Evolutionary conservation across 352 stramenopile species (phyloP), one percentile per base, ranked within the genome.

Genomic region (Phytophthora multivora): DNA sequence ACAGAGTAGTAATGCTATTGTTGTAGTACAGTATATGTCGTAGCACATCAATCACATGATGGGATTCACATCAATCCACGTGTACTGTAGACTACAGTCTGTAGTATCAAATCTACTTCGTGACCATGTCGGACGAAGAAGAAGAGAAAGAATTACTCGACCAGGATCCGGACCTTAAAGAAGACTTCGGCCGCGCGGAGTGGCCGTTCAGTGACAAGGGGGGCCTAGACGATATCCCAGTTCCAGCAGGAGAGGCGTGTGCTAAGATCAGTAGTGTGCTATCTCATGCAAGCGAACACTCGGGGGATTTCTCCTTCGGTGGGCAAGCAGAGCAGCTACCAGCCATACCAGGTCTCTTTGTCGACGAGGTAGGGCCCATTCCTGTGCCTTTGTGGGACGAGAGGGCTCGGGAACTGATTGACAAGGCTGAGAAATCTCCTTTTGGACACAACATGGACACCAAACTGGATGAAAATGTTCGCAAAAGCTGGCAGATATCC

Each of bases 381-480:
- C 39, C 49, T 38, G 35, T 70, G 9, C 66, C 60, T 25, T 19
- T 71, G 11, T 45, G 18, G 12, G 8, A 45, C 13, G 46, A 54
- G 19, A 35, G 31, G 7, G 59, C 52, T 1, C 28, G 12, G 31
- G 46, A 51, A 12, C 35, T 73, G 10, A 42, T 65, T 19, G 47
- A 42, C 2, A 40, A 39, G 5, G 61, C 48, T 40, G 59, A 54
- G 9, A 69, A 55, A 83, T 89, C 63, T n/a, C 63, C 56, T 5
- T 66, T 66, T 23, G 59, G 59, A 12, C 25, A 40, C 25, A 60
- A 61, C 0, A 9, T 51, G 4, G 56, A 71, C 26, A 71, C 63
- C 0, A 46, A 41, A 30, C 36, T 62, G 39, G 63, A 71, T 35
- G 63, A 71, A 3, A 62, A 47, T 18, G 63, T 66, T 9, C 56